phyloP scores from a whole-genome alignment of 1,284 basidiomycete species.

The Tausonia pullulans region DNA sequence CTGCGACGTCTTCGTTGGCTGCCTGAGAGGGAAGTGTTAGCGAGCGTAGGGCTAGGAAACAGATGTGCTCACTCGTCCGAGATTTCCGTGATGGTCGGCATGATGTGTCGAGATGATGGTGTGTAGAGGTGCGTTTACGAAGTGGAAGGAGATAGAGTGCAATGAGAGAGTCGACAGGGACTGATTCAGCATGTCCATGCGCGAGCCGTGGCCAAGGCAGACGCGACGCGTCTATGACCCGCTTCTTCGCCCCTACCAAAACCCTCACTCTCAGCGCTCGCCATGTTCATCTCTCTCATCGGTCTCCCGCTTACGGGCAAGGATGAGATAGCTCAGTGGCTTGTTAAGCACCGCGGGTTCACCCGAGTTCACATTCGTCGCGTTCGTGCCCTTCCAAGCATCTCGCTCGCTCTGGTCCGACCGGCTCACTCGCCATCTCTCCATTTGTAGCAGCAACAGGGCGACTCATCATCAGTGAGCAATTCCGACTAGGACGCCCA shows the following conservation, averaged over 20 bases:
- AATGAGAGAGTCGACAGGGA: no score
- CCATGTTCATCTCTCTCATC: conserved; percentile 63
- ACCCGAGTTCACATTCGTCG: conserved; percentile 30
- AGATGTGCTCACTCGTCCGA: neutral
- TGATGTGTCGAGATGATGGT: neutral
- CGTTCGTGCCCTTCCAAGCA: neutral
- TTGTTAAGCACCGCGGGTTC: conserved; percentile 44
- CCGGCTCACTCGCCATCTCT: neutral
- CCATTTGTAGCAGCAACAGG: neutral
- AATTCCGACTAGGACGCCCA: neutral
- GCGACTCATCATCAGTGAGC: neutral
- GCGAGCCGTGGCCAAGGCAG: no score
- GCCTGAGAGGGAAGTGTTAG: neutral
- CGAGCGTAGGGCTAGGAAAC: neutral
- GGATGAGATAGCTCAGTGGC: conserved; percentile 59
- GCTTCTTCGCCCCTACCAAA: no score
- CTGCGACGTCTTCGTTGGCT: neutral
- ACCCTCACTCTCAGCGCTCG: no score
- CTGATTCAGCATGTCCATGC: no score
- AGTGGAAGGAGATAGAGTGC: no score
- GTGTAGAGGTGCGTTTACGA: no score
- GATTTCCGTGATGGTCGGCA: conserved; percentile 5
- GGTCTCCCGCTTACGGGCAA: conserved; percentile 78
- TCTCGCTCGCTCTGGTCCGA: neutral
- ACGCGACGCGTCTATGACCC: no score